Evolutionary conservation across 2,329 filamentous ascomycete genomes (phyloP).

Genomic region (Monosporascus sp.): DNA sequence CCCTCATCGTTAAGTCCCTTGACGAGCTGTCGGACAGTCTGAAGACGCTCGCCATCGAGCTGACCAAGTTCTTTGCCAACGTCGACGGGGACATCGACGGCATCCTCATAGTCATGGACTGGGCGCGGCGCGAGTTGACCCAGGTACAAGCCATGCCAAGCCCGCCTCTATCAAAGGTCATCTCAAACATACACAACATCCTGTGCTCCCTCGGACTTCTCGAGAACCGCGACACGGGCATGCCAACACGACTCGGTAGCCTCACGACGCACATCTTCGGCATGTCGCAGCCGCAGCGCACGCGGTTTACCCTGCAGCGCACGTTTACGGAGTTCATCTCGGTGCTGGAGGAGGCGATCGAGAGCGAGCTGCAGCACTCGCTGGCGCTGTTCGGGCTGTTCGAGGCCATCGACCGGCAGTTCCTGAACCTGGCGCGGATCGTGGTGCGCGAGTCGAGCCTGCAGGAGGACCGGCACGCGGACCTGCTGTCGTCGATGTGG

Average conservation of each 20-base stretch:
- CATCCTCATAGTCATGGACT: conserved; percentile 93
- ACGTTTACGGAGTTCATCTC: conserved; percentile 85
- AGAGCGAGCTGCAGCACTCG: conserved; percentile 75
- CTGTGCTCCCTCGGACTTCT: conserved; percentile 61
- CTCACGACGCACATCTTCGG: conserved; percentile 73
- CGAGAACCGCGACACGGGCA: conserved; percentile 45
- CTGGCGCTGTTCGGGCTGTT: conserved; percentile 83
- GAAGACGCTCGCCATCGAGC: conserved; percentile 76
- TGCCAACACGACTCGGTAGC: conserved; percentile 64
- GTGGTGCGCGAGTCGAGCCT: conserved; percentile 78
- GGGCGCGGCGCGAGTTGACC: conserved; percentile 80
- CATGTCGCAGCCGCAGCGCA: conserved; percentile 73
- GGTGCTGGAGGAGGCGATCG: conserved; percentile 85
- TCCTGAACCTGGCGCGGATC: conserved; percentile 79
- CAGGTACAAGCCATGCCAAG: conserved; percentile 59
- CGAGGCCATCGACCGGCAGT: conserved; percentile 84
- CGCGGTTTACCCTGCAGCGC: conserved; percentile 73
- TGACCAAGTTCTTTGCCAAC: conserved; percentile 88
- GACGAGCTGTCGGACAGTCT: conserved; percentile 83
- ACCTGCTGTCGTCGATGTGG: conserved; percentile 82
- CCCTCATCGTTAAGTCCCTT: conserved; percentile 78
- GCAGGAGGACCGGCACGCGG: conserved; percentile 75
- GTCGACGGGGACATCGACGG: conserved; percentile 90
- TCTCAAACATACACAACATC: conserved; percentile 78
- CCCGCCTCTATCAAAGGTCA: conserved; percentile 63